A percentile compares a stretch with the other conserved stretches of the same genome.
Evolutionary conservation across 2,329 filamentous ascomycete species (phyloP).

Genomic region (Sporothrix brasiliensis): DNA sequence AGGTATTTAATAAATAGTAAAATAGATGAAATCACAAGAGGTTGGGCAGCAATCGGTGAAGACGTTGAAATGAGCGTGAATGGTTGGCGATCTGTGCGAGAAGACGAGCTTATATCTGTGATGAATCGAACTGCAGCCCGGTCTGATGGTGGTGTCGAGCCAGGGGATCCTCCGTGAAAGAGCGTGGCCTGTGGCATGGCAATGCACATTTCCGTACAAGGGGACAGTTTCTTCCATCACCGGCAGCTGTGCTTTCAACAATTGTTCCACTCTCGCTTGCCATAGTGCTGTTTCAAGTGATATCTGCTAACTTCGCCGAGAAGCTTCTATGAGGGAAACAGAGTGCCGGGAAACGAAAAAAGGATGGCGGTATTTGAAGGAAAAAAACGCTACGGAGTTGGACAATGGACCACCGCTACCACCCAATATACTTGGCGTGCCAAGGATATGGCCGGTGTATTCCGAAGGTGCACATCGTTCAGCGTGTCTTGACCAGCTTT

Average conservation of each 20-base stretch:
- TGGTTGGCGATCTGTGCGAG: neutral
- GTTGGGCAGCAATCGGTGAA: too few species aligned
- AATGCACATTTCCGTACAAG: neutral
- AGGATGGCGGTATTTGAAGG: neutral
- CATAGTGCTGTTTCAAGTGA: neutral
- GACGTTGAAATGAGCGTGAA: neutral
- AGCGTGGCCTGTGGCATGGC: too few species aligned
- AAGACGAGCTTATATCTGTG: conserved; percentile 26
- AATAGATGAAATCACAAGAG: too few species aligned
- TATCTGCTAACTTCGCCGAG: neutral
- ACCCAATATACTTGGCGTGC: conserved; percentile 17
- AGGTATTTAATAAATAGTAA: neutral
- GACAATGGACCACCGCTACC: neutral
- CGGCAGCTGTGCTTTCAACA: neutral
- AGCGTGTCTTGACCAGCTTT: neutral
- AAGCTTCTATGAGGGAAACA: neutral
- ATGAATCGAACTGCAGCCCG: too few species aligned
- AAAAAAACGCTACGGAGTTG: neutral
- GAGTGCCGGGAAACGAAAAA: neutral
- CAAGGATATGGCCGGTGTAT: neutral
- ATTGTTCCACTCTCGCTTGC: neutral
- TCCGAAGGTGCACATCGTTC: neutral
- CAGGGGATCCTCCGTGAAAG: too few species aligned
- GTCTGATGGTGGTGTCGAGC: too few species aligned
- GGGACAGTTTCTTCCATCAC: neutral